A percentile compares a stretch with the other conserved stretches of the same genome.
These are phyloP conservation scores for Daedaleopsis nitida DNA, from an alignment of 768 basidiomycete genomes.

Conservation along the genomic window DNA sequence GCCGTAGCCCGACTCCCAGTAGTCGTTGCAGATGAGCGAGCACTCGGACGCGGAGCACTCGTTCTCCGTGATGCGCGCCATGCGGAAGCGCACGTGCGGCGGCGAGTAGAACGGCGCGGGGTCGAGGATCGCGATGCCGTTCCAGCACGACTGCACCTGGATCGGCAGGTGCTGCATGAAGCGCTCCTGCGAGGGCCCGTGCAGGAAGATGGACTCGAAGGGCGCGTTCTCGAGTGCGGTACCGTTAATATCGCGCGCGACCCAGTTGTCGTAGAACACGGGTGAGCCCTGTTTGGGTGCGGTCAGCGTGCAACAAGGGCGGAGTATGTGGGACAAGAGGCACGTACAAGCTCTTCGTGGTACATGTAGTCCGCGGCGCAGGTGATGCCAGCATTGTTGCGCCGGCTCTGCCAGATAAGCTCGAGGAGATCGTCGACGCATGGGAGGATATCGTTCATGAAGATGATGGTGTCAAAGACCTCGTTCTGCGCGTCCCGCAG, in stretches of 20 bases:
- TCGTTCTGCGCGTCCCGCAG: conserved; percentile 90
- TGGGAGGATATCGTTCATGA: conserved; percentile 99
- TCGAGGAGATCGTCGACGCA: conserved; percentile 98
- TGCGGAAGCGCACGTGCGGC: conserved; percentile 91
- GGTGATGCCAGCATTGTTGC: conserved; percentile 96
- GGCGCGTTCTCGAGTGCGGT: conserved; percentile 98
- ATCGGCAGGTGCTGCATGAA: conserved; percentile 93
- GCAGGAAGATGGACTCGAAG: conserved; percentile 92
- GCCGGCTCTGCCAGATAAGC: conserved; percentile 92
- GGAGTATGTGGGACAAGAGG: neutral
- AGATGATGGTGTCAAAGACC: conserved; percentile 94
- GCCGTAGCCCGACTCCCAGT: conserved; percentile 95
- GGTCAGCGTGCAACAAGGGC: neutral
- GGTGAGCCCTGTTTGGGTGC: conserved; percentile 58
- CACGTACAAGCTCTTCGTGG: conserved; percentile 85
- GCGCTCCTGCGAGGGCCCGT: conserved; percentile 68
- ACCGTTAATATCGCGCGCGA: conserved; percentile 97
- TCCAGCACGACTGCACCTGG: conserved; percentile 99
- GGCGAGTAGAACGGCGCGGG: conserved; percentile 94
- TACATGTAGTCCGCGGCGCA: conserved; percentile 99
- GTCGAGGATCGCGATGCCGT: conserved; percentile 94
- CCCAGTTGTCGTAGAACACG: conserved; percentile 99
- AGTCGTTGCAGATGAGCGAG: conserved; percentile 97
- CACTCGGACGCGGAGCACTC: conserved; percentile 98
- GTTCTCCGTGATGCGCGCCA: conserved; percentile 85